Base-by-base conservation (phyloP, 192 early-diverging fungal species). In the Backusella luteola region DNA sequence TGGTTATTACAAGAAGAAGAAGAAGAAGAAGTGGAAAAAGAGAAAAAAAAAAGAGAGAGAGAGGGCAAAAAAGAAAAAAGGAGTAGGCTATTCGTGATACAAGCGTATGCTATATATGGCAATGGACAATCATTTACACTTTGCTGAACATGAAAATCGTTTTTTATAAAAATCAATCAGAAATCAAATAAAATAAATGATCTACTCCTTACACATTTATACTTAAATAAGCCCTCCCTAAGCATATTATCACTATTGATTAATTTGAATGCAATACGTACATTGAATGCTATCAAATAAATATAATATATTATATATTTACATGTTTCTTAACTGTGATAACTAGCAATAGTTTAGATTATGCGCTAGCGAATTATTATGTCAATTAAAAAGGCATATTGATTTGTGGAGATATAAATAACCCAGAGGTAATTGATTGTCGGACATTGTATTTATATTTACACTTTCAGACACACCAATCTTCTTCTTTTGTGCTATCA, bases 321-420 rank as follows among this genome's bases (percentile, higher is more conserved):
- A 53, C 17, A 44, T 44, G 15, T 17, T 44, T 44, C 14, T 44
- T 44, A 63, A 63, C 26, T 29, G 21, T 14, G 56, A 63, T 63
- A 63, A 14, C 56, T 26, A 63, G 23, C 56, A 63, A 63, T 63
- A 63, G 56, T 29, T 63, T 63, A 63, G 56, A 14, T 63, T 29
- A 63, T 63, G 56, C 56, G 26, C 56, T 63, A 63, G 32, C 9
- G 56, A 29, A 29, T 63, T 63, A 63, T 63, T 63, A 63, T 63
- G 21, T 29, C 21, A 63, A 29, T 63, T 29, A 63, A 63, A 59
- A 29, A 63, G 56, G 56, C 56, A 59, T 26, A 59, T 23, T 59
- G 53, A 59, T 59, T 59, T 59, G 53, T 63, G 12, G 23, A 63
- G 56, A 63, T 63, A 63, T 29, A 63, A 63, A 63, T 63, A 63